Base-by-base conservation (phyloP, 768 basidiomycete genomes). In the Cystobasidiopsis lactophilus region DNA sequence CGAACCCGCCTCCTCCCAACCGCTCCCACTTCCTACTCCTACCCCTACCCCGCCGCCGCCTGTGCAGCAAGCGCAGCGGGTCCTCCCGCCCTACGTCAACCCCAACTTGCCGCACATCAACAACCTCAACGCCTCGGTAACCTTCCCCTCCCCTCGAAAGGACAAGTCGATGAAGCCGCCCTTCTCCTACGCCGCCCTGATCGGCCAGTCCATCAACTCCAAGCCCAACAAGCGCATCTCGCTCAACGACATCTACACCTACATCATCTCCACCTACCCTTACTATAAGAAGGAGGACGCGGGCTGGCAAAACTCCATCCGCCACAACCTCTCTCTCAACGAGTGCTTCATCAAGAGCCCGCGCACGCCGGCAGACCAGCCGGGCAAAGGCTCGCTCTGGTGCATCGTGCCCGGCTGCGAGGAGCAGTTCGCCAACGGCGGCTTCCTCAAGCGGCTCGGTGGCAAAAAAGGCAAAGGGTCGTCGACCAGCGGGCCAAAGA, bases 271-370 rank as follows among this genome's bases (percentile, higher is more conserved):
- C 39, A 83, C 84, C 9, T 89, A 86, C 67, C 89, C 93, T 5
- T 78, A 79, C 64, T 98, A 85, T 69, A 85, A 85, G 67, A 80
- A 82, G 53, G 80, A 81, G 21, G 88, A 95, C 61, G 76, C 80
- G 3, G 91, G 86, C 5, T 96, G 91, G 91, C 88, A 89, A 37
- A 93, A 93, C 67, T 89, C 85, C 52, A 85, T 96, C 55, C 76
- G 91, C n/a, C 89, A 96, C 67, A 88, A 89, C 45, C 73, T 96
- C 24, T 86, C 83, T 58, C 85, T 88, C 2, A 91, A 89, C 40
- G 76, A 80, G 35, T 81, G 80, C 60, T 95, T 93, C 66, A 77
- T 85, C 57, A 93, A 91, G 55, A 66, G 80, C 0, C 75, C 77
- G 2, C 71, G 86, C 21, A 63, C 59, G 5, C 58, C 65, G 27